Percentiles rank a stretch among this genome's conserved stretches.
Evolutionary conservation across 495 filamentous ascomycete species (phyloP).

Genomic region (Hypoxylon intermedium): DNA sequence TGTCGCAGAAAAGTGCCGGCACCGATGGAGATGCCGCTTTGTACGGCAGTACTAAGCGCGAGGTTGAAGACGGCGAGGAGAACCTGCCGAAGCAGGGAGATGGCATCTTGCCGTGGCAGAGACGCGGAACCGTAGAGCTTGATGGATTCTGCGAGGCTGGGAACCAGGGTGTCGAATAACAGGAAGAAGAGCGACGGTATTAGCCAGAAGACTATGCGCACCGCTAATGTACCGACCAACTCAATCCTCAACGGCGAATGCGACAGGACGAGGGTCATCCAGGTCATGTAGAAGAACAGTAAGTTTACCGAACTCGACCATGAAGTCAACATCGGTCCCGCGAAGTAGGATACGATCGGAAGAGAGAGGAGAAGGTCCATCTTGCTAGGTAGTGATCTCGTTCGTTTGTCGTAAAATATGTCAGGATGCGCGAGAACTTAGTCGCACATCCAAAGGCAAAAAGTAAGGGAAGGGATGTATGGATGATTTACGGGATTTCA

Average conservation of each 20-base stretch:
- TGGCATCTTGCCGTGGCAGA: slow-evolving; percentile 65
- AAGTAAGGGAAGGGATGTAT: neutral
- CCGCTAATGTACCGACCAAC: slow-evolving; percentile 68
- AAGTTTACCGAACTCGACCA: slow-evolving; percentile 84
- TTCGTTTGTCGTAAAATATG: neutral
- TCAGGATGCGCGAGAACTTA: neutral
- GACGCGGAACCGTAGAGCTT: slow-evolving; percentile 73
- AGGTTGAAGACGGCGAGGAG: slow-evolving; percentile 72
- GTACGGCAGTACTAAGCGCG: slow-evolving; percentile 59
- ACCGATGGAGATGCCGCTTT: slow-evolving; percentile 58
- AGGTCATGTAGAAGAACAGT: slow-evolving; percentile 89
- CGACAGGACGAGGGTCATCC: slow-evolving; percentile 81
- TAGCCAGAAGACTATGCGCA: slow-evolving; percentile 76
- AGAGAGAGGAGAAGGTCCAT: slow-evolving; percentile 74
- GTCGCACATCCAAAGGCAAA: slow-evolving; percentile 7
- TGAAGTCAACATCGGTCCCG: slow-evolving; percentile 57
- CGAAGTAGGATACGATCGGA: slow-evolving; percentile 73
- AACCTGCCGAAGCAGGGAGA: slow-evolving; percentile 48
- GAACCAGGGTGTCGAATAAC: slow-evolving; percentile 72
- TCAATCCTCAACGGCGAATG: slow-evolving; percentile 80
- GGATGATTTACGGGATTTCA: neutral
- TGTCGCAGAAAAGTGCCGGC: slow-evolving; percentile 36
- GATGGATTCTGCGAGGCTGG: slow-evolving; percentile 67
- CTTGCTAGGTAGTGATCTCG: slow-evolving; percentile 23
- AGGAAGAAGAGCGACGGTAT: slow-evolving; percentile 77